Base-by-base conservation (phyloP, 768 basidiomycete genomes). In the Serendipita sp. region DNA sequence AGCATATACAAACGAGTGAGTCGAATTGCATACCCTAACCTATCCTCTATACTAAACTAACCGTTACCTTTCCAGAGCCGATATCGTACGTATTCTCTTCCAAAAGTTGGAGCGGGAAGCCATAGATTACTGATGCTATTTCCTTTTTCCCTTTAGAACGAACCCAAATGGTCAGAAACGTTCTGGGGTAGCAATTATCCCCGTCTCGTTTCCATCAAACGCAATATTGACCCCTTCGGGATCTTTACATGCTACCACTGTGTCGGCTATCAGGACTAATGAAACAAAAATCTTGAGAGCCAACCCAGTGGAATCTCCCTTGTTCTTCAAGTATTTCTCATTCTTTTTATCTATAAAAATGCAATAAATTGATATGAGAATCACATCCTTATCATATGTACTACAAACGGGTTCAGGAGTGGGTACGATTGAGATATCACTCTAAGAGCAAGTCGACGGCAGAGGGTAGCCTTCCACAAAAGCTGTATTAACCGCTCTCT, bases 161-260 rank as follows among this genome's bases (percentile, higher is more conserved):
- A 64, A 11, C 44, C 44, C 34, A 64, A 51, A 18, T 64, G 64
- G 64, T n/a, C 32, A 32, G 64, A 64, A 3, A 32, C 28, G 3
- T 48, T 47, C 18, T 64, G 44, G 44, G 64, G 64, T 11, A 35
- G 32, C 45, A 64, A 64, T 45, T 64, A 64, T 36, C 44, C 64
- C 11, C 64, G 64, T 16, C 46, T 64, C 7, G 5, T 28, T 23
- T 32, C 16, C 11, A 46, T 64, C 64, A 64, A 64, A 32, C 11
- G 11, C 5, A 48, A 11, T 4, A 28, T 5, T 23, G 64, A 64
- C 45, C 64, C 64, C 3, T n/a, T 11, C 3, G 64, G 64, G 15
- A 32, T 64, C 28, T 34, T 64, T 13, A 47, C 64, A 28, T 64
- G 64, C 46, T 41, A 30, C 18, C 44, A 46, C 18, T 64, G 64